Evolutionary conservation across 2,329 filamentous ascomycete species (phyloP), one percentile per base, ranked within the genome.

Genomic region (Trichoderma simmonsii): DNA sequence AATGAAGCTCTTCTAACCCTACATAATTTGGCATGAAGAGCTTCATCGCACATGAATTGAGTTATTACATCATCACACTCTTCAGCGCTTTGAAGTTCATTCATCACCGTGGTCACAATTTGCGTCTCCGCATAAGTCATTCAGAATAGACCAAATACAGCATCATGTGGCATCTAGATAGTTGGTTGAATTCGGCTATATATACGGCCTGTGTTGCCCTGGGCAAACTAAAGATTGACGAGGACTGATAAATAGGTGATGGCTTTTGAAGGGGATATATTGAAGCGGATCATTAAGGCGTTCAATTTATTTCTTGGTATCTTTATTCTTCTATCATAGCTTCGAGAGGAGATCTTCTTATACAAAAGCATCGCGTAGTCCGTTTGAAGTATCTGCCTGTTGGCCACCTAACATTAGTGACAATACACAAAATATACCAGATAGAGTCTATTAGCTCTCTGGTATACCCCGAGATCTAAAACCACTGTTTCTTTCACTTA

Each of bases 321-420:
- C 4, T n/a, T 5, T 9, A n/a, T 48, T n/a, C 4, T 4, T 0
- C n/a, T 11, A 12, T 21, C n/a, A 0, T 12, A 3, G 14, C 15
- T 43, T 18, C 1, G 15, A 18, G 36, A 43, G 36, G 36, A 15
- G 3, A 18, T 3, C 1, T 43, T 43, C 3, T 43, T 43, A 18
- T 18, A 18, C 8, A 18, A 43, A 18, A 3, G 36, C 1, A 43
- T 3, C 9, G 1, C 3, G 15, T 18, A 43, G 15, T 43, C 6
- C 1, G 36, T 43, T 18, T 18, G 1, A 18, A 7, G 36, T 4
- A 39, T 39, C 2, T 15, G 6, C 36, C 36, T 39, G 15, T 18
- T 39, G 36, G 15, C 36, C 3, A 39, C 6, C 15, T 8, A 7
- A 39, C 6, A 39, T 39, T 39, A 39, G 36, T 6, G 36, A 18